phyloP scores from a whole-genome alignment of 768 basidiomycete genomes.

The Boletus eberwhitei region DNA sequence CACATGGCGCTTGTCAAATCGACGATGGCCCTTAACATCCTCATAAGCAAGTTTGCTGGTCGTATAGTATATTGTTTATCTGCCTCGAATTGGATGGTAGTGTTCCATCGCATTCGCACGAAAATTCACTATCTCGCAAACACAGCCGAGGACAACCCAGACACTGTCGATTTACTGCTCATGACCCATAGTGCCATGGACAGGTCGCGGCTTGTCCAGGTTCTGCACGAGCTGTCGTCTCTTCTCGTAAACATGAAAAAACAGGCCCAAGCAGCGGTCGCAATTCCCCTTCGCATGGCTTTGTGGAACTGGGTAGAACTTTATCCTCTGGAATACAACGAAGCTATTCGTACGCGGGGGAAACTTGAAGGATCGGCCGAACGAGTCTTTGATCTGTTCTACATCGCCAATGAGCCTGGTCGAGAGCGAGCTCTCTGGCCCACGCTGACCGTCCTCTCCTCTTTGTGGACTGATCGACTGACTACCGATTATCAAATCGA shows the following conservation, averaged over 20 bases:
- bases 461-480: slow-evolving; percentile 73
- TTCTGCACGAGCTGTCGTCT: slow-evolving; percentile 78
- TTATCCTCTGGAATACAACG: slow-evolving; percentile 75
- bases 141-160: slow-evolving; percentile 50
- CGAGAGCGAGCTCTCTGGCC: slow-evolving; percentile 71
- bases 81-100: slow-evolving; percentile 81
- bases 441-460: slow-evolving; percentile 68
- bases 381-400: slow-evolving; percentile 79
- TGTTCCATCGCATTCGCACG: slow-evolving; percentile 63
- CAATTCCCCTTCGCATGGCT: slow-evolving; percentile 68
- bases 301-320: slow-evolving; percentile 90
- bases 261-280: slow-evolving; percentile 69
- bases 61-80: slow-evolving; percentile 84
- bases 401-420: slow-evolving; percentile 42
- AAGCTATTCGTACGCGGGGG: slow-evolving; percentile 59
- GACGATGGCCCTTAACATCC: slow-evolving; percentile 49
- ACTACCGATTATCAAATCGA: slow-evolving; percentile 50
- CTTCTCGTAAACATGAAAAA: slow-evolving; percentile 78
- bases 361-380: slow-evolving; percentile 80
- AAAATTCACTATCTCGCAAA: slow-evolving; percentile 67
- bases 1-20: slow-evolving; percentile 58
- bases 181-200: slow-evolving; percentile 78
- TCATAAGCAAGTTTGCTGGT: slow-evolving; percentile 70
- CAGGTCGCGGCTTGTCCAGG: slow-evolving; percentile 58
- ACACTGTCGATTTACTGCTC: slow-evolving; percentile 72